Evolutionary conservation across 495 filamentous ascomycete genomes (phyloP), one percentile per base, ranked within the genome.

Genomic region (Elaphomyces granulatus): DNA sequence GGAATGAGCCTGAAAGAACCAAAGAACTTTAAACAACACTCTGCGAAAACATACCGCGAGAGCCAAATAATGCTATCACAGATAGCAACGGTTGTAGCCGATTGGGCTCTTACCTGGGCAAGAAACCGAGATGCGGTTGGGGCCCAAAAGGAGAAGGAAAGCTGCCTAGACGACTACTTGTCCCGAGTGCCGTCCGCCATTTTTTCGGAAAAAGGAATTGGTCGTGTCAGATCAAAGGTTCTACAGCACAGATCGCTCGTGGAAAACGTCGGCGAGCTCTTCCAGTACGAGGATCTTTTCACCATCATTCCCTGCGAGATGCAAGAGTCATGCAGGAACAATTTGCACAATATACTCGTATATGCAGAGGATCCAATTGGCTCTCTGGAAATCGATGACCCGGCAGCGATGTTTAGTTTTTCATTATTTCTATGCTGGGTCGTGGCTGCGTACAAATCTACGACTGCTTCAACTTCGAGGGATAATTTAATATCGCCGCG

Each of bases 1-100:
- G 59, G 43, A 10, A 36, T 50, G 15, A 48, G 45, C 28, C 37
- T 58, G 20, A 45, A 44, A 9, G 37, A 55, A 1, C 63, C 64
- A 1, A 32, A 20, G 4, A 67, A 59, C 30, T 42, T 64, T 31
- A 67, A 64, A 31, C 65, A 67, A 32, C 58, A 34, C 0, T 60
- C 61, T 38, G 59, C 58, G 2, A 56, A 64, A 18, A 45, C 60
- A n/a, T 68, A 66, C 46, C 60, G 65, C 15, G 54, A 67, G 15
- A 54, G 62, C 14, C 65, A 60, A 35, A 58, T 64, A 17, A 44
- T 44, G 23, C 39, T 68, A 10, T 64, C 64, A 8, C 49, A 62
- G 40, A 52, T 58, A n/a, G 65, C 65, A 0, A 44, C 64, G 12
- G 45, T 66, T 19, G 53, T 68, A 20, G 59, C 59, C 0, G 47